Evolutionary conservation across 768 basidiomycete species (phyloP).

Genomic region (Tulasnella sp.): DNA sequence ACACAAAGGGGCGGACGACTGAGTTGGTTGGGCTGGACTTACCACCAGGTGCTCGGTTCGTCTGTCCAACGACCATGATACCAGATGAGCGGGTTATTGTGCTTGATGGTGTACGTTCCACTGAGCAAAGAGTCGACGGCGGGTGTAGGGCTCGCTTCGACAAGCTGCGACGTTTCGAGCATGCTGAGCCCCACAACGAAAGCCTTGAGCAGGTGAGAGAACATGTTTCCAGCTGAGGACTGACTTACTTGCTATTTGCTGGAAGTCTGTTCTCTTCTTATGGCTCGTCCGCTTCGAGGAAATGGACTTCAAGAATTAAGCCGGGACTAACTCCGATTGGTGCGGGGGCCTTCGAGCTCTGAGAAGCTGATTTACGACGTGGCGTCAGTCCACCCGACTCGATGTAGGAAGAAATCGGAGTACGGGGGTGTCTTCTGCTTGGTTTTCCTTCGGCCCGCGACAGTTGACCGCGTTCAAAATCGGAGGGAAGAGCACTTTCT

Average conservation of each 20-base stretch:
- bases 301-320: not conserved
- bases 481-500: not conserved
- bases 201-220: not conserved
- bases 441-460: not conserved
- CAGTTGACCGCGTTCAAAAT: not conserved
- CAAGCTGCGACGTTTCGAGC: not conserved
- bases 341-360: not conserved
- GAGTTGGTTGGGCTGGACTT: constrained; percentile 20
- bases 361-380: not conserved
- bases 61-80: constrained; percentile 34
- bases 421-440: not conserved
- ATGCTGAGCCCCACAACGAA: not conserved
- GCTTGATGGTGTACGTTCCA: constrained; percentile 19
- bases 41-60: constrained; percentile 48
- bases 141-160: not conserved
- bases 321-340: not conserved
- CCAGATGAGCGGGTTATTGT: constrained; percentile 35
- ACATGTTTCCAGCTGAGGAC: not conserved
- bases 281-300: not conserved
- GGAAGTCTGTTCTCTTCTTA: not conserved
- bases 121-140: not conserved
- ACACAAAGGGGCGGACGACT: not conserved
- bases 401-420: not conserved
- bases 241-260: not conserved
- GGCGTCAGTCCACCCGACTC: not conserved